Base-by-base conservation (phyloP, 495 filamentous ascomycete species). In the Echria macrotheca region DNA sequence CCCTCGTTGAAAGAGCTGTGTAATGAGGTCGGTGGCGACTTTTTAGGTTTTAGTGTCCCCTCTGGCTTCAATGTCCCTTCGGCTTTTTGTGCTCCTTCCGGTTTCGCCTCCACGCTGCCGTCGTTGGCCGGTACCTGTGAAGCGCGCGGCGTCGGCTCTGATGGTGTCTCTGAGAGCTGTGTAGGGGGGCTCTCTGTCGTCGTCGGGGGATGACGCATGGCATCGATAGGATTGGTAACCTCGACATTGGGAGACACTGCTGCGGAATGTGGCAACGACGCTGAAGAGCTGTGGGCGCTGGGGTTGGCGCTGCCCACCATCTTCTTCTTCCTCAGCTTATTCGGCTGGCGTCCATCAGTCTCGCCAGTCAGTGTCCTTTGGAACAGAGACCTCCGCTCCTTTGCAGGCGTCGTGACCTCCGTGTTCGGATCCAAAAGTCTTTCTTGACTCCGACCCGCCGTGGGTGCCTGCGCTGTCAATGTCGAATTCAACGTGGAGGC, bases 291-390 rank as follows among this genome's bases (percentile, higher is more conserved):
- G 50, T 95, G 87, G 1, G 91, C 89, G 56, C 89, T 94, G 23
- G 78, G 81, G 54, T 86, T 88, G 14, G 81, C 72, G 57, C 84
- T 86, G 14, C 82, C 80, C 1, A 83, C 81, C 22, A 86, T 70
- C 31, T 84, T 78, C 68, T 86, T 91, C 68, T 96, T 96, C 60
- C 78, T 82, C 53, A 96, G 65, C 65, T 91, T 91, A 52, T 94
- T 95, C 2, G 87, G 85, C 59, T 83, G 82, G 37, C 85, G 79
- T 46, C 75, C 79, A 31, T 73, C 72, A 24, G 87, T 87, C 15
- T 71, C 75, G 36, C 74, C 73, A 14, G 66, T 71, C 2, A 85
- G 82, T 11, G 86, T 83, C 58, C 83, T 79, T 50, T 77, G 70
- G 57, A 93, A 91, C 22, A 93, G 63, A 26, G 85, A 57, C 51